Conservation (phyloP, 352 stramenopile genomes). For the Halophytophthora batemanensis region DNA sequence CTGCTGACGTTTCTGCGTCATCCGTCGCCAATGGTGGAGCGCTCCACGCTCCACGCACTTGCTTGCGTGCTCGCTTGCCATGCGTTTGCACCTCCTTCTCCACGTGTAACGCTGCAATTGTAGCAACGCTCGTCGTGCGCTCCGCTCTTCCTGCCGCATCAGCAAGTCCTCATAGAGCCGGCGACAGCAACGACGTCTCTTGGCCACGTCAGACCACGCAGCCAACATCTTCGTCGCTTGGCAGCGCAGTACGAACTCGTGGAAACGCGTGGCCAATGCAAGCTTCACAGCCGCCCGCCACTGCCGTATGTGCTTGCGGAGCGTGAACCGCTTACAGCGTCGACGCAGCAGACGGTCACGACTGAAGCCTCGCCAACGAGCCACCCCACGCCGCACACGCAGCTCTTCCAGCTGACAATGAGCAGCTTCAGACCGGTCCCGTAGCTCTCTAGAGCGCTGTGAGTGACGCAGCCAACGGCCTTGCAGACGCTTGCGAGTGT, state of each 20-base stretch:
- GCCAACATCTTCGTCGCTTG: conserved; percentile 26
- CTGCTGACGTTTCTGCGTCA: conserved; percentile 2
- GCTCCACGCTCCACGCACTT: conserved; percentile 3
- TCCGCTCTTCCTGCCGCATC: conserved; percentile 1
- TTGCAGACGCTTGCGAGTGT: conserved; percentile 15
- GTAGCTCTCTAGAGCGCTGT: conserved; percentile 5
- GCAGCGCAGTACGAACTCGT: conserved; percentile 14
- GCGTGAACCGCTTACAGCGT: conserved; percentile 27
- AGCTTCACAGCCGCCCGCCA: conserved; percentile 33
- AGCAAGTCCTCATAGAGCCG: conserved; percentile 15
- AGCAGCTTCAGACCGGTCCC: conserved; percentile 2
- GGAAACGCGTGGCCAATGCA: conserved; percentile 34
- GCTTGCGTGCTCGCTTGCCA: conserved; percentile 11
- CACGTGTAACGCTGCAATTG: conserved; percentile 21
- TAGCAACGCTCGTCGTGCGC: conserved; percentile 10
- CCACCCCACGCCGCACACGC: conserved; percentile 10
- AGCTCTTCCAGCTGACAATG: conserved; percentile 9
- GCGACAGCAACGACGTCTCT: conserved; percentile 23
- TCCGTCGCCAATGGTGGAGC: conserved; percentile 11
- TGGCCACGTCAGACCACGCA: conserved; percentile 22
- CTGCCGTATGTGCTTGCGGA: conserved; percentile 30
- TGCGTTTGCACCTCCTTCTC: not conserved
- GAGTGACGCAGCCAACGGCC: conserved; percentile 20
- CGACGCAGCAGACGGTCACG: conserved; percentile 3
- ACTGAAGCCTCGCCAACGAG: conserved; percentile 24